Evolutionary conservation across 768 basidiomycete genomes (phyloP), one percentile per base, ranked within the genome.

Genomic region (Kwoniella sp.): DNA sequence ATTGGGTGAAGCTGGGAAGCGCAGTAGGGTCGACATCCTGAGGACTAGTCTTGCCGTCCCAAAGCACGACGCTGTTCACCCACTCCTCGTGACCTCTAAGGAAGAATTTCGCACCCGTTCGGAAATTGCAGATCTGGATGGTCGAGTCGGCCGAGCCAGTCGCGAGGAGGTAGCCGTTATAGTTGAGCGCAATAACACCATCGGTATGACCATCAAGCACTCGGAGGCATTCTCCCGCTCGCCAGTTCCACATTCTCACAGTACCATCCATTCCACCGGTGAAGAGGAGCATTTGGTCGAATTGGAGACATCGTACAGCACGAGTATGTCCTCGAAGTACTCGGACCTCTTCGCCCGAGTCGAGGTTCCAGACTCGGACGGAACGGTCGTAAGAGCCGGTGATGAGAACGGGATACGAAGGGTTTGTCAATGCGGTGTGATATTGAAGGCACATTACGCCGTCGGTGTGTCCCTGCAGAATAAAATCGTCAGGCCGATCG

Each of bases 361-460:
- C 94, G 57, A 98, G 85, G 77, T 98, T 96, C 96, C 96, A 99
- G 4, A 99, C 88, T 22, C 94, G 87, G 4, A 89, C 88, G 2
- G 93, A 96, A 72, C 91, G 88, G 76, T 99, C 96, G 81, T 96
- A 98, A 1, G 93, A 96, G 28, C 96, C 96, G 1, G 96, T 95
- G 84, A 99, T 93, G 59, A 99, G 88, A 67, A 99, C 87, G 5
- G 95, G 93, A 67, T 79, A 80, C 11, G 79, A 75, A 75, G 93
- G 96, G 8, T 87, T 84, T 8, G 92, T 90, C 78, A 75, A 71
- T 3, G 76, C 61, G 15, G 74, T 95, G 77, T 85, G 88, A 79
- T 93, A 94, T 76, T 99, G 96, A 3, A 99, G 86, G 79, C 95
- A 98, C 90, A 97, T 94, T 74, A 99, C 87, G 67, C 93, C 92